Evolutionary conservation across 352 stramenopile species (phyloP).

Genomic region (Phytophthora macrochlamydospora): DNA sequence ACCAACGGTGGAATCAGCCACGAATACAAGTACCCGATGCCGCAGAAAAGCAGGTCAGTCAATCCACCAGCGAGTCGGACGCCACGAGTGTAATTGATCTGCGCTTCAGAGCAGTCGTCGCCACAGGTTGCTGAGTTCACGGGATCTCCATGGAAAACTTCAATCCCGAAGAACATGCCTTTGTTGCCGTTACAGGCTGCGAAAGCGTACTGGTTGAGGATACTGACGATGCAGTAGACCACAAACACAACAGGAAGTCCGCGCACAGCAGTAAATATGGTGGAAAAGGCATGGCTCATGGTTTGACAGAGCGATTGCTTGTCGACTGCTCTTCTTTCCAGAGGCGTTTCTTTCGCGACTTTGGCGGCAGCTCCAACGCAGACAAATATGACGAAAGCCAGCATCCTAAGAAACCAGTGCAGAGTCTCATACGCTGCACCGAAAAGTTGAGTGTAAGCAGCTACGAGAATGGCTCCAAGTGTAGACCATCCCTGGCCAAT

Average conservation of each 20-base stretch:
- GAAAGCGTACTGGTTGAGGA: not conserved
- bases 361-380: constrained; percentile 31
- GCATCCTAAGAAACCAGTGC: constrained; percentile 52
- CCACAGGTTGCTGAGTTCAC: constrained; percentile 30
- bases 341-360: constrained; percentile 36
- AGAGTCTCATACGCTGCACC: constrained; percentile 49
- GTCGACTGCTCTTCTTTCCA: constrained; percentile 13
- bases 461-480: constrained; percentile 46
- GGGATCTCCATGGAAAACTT: constrained; percentile 12
- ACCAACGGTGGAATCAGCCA: constrained; percentile 36
- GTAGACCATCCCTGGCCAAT: constrained; percentile 48
- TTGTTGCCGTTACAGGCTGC: not conserved
- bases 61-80: constrained; percentile 34
- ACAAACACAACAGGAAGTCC: constrained; percentile 26
- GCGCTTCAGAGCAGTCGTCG: constrained; percentile 14
- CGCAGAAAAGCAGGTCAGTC: constrained; percentile 38
- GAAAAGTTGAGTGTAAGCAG: constrained; percentile 53
- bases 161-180: not conserved
- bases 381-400: constrained; percentile 45
- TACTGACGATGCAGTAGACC: constrained; percentile 19
- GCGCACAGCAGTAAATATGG: constrained; percentile 33
- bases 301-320: constrained; percentile 21
- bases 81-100: constrained; percentile 39
- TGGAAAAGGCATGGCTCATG: constrained; percentile 27
- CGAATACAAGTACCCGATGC: constrained; percentile 32